Percentiles rank a stretch among this genome's conserved stretches.
Evolutionary conservation across 2,329 filamentous ascomycete species (phyloP).

Genomic region (Pestalotiopsis sp.): DNA sequence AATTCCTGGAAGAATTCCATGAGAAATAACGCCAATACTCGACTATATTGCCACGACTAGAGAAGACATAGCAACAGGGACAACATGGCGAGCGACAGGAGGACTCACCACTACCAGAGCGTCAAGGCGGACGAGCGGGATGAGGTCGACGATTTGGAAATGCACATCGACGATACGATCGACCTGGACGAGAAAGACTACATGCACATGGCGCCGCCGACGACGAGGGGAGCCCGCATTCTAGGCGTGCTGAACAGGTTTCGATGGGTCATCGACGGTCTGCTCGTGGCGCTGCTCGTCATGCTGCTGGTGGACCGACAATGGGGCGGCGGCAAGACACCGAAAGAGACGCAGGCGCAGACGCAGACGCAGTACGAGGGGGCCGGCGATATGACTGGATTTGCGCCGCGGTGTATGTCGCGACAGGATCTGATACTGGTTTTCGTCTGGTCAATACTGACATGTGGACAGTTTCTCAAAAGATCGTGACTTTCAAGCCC

Average conservation of each 20-base stretch:
- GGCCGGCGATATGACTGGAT: constrained; percentile 41
- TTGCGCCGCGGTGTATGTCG: constrained; percentile 39
- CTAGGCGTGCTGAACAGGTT: constrained; percentile 24
- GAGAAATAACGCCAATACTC: neutral
- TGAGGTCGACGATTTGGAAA: constrained; percentile 20
- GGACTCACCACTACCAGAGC: constrained; percentile 16
- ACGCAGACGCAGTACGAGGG: constrained; percentile 30
- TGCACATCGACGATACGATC: constrained; percentile 29
- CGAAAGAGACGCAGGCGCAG: constrained; percentile 9
- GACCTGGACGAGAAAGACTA: constrained; percentile 33
- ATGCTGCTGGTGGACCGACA: constrained; percentile 35
- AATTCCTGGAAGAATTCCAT: neutral
- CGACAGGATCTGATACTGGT: neutral
- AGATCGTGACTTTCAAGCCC: constrained; percentile 40
- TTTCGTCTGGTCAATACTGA: neutral
- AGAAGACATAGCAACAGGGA: neutral
- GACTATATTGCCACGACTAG: neutral
- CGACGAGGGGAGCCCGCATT: constrained; percentile 17
- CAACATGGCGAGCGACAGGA: constrained; percentile 5
- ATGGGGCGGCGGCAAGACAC: constrained; percentile 14
- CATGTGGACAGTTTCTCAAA: constrained; percentile 35
- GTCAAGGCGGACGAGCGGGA: constrained; percentile 26
- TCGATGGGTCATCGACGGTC: constrained; percentile 36
- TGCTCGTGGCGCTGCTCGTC: constrained; percentile 37
- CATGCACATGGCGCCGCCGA: constrained; percentile 18